phyloP scores from a whole-genome alignment of 768 basidiomycete species.

The Zangia roseola region DNA sequence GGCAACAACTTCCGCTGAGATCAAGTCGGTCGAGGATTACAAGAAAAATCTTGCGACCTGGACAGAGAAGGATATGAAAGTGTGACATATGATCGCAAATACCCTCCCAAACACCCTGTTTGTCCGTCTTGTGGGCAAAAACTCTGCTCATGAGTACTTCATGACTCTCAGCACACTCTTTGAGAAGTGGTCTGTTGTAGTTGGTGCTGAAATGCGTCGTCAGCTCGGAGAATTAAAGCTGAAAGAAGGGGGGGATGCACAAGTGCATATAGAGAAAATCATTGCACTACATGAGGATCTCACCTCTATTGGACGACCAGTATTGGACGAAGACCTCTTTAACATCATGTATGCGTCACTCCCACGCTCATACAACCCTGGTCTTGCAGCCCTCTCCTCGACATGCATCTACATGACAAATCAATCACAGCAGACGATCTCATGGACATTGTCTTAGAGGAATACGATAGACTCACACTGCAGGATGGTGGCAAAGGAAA shows the following conservation, averaged over 20 bases:
- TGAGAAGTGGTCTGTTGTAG: neutral
- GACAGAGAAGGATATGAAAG: too few relatives aligned
- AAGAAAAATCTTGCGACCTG: too few relatives aligned
- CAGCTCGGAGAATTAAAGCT: slow-evolving; percentile 2
- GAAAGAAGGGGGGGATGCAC: slow-evolving; percentile 30
- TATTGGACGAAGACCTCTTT: slow-evolving; percentile 33
- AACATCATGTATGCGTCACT: slow-evolving; percentile 37
- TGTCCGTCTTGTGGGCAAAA: neutral
- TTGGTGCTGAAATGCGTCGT: neutral
- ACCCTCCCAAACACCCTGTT: slow-evolving; percentile 1
- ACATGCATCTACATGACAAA: neutral
- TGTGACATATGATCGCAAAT: slow-evolving; percentile 12
- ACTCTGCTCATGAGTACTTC: slow-evolving; percentile 23
- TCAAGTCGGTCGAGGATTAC: too few relatives aligned
- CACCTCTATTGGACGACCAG: slow-evolving; percentile 30
- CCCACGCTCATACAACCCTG: slow-evolving; percentile 32
- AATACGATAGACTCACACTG: slow-evolving; percentile 14
- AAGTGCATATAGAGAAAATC: slow-evolving; percentile 31
- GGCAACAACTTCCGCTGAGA: neutral
- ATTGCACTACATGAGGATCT: slow-evolving; percentile 32
- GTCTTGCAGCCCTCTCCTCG: slow-evolving; percentile 21
- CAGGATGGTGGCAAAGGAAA: neutral
- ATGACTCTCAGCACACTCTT: neutral
- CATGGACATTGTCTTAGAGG: slow-evolving; percentile 7
- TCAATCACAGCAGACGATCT: neutral